Percentiles rank a stretch among this genome's conserved stretches.
These are phyloP conservation scores for Hypoxylon fragiforme DNA, from an alignment of 495 filamentous ascomycete species.

Conservation along the genomic window DNA sequence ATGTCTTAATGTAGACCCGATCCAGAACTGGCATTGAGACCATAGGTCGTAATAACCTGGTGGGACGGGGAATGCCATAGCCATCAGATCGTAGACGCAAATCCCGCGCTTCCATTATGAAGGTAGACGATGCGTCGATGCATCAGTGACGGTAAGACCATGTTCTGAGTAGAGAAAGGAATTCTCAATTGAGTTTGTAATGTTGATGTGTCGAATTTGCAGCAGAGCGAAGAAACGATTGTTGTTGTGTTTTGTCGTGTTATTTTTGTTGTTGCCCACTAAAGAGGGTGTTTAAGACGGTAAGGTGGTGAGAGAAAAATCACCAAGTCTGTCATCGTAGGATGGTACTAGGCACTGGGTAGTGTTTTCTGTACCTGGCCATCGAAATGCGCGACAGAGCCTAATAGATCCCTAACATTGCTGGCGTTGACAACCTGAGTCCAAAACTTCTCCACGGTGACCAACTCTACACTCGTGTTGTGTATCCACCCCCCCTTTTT, in stretches of 20 bases:
- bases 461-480: too few species aligned
- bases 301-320: not conserved
- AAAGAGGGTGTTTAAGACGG: not conserved
- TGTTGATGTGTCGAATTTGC: constrained; percentile 12
- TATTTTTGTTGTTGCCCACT: not conserved
- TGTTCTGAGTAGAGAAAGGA: not conserved
- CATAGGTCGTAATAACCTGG: constrained; percentile 15
- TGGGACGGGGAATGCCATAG: not conserved
- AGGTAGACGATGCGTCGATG: not conserved
- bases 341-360: not conserved
- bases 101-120: constrained; percentile 17
- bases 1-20: constrained; percentile 4
- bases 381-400: too few species aligned
- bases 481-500: too few species aligned
- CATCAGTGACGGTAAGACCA: not conserved
- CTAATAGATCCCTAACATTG: too few species aligned
- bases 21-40: constrained; percentile 21
- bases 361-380: too few species aligned
- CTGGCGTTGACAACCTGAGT: too few species aligned
- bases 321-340: not conserved
- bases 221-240: not conserved
- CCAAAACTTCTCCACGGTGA: too few species aligned
- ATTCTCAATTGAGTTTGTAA: not conserved
- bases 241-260: not conserved
- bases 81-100: not conserved